These are phyloP conservation scores for Tolypocladium ophioglossoides DNA, from an alignment of 2,329 filamentous ascomycete species.

Conservation along the genomic window DNA sequence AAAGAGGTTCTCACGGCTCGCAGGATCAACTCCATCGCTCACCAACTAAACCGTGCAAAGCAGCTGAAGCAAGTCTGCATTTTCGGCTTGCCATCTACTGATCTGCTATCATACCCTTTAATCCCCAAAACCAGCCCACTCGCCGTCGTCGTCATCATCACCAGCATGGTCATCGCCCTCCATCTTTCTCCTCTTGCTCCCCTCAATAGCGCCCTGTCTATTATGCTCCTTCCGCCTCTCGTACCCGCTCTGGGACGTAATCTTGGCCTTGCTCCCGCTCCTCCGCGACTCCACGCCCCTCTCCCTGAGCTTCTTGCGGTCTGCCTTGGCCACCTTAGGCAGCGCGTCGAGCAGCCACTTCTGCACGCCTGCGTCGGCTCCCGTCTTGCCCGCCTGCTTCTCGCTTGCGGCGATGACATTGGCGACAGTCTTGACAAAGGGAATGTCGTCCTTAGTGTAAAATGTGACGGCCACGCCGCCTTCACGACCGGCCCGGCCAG, in stretches of 20 bases:
- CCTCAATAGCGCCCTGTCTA: conserved; percentile 48
- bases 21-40: neutral
- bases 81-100: neutral
- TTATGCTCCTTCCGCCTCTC: conserved; percentile 61
- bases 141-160: conserved; percentile 17
- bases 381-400: conserved; percentile 49
- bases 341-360: conserved; percentile 84
- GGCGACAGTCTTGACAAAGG: conserved; percentile 78
- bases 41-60: neutral
- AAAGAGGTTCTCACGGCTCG: neutral
- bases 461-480: conserved; percentile 88
- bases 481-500: conserved; percentile 75
- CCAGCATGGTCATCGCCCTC: conserved; percentile 4
- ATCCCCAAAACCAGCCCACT: conserved; percentile 41
- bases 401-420: conserved; percentile 85
- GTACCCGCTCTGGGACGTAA: conserved; percentile 75
- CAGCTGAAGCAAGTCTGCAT: neutral
- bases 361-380: conserved; percentile 51
- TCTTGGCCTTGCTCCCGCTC: conserved; percentile 42
- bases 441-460: conserved; percentile 91
- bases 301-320: conserved; percentile 72
- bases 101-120: conserved; percentile 7
- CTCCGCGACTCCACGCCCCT: conserved; percentile 67
- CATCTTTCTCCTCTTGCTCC: conserved; percentile 41
- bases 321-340: conserved; percentile 72